Percentiles rank a stretch among this genome's conserved stretches.
These are phyloP conservation scores for Vachellia pachyceras DNA, from an alignment of 306 rosid genomes.

Conservation along the genomic window DNA sequence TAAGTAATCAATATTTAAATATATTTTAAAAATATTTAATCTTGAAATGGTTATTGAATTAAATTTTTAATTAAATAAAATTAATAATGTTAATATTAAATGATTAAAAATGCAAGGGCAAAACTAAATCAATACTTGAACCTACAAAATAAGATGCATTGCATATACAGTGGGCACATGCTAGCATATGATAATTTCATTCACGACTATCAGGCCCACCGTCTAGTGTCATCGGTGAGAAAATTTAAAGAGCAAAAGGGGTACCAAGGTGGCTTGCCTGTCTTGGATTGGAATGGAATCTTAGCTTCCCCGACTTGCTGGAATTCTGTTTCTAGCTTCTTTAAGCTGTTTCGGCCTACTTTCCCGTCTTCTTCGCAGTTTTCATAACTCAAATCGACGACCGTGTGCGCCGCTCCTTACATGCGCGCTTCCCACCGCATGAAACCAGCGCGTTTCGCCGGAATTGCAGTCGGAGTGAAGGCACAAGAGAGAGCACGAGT, in stretches of 20 bases:
- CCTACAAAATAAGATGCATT: no score
- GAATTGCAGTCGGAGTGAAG: slow-evolving; percentile 10
- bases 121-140: no score
- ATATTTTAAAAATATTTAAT: no score
- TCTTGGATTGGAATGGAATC: slow-evolving; percentile 1
- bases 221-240: neutral
- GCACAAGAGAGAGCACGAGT: neutral
- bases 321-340: neutral
- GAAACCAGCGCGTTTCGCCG: slow-evolving; percentile 20
- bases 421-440: neutral
- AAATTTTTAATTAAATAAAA: no score
- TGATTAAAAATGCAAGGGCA: no score
- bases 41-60: no score
- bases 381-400: neutral
- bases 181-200: no score
- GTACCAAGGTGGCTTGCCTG: neutral
- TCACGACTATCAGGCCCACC: neutral
- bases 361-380: slow-evolving; percentile 12
- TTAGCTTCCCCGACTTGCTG: neutral
- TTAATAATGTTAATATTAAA: no score
- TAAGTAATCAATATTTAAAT: no score
- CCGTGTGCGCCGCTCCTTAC: neutral
- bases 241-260: neutral
- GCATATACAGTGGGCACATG: no score
- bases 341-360: neutral